Evolutionary conservation across 257 asterid species (phyloP).

Genomic region (Solanum chmielewskii): DNA sequence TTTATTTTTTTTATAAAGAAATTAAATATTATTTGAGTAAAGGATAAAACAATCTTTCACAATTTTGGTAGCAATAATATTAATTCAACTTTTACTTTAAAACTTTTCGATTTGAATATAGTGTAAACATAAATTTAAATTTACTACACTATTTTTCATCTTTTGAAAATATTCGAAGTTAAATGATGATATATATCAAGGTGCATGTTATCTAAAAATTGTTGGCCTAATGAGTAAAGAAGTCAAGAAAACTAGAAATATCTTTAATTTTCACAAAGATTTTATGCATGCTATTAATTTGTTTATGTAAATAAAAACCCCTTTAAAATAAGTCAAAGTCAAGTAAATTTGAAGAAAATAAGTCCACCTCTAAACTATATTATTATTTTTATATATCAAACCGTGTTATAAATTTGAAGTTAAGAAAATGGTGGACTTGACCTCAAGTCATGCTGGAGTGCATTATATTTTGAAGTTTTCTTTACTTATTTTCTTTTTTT

Average conservation of each 20-base stretch:
- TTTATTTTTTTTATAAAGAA: not conserved
- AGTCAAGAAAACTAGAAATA: not conserved
- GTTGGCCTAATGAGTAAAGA: not conserved
- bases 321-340: not conserved
- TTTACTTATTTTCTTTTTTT: not conserved
- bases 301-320: not conserved
- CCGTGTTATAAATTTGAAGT: not conserved
- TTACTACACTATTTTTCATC: not conserved
- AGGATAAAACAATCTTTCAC: too few species aligned
- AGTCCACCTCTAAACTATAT: not conserved
- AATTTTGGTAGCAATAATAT: not conserved
- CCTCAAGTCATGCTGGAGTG: not conserved
- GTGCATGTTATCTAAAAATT: not conserved
- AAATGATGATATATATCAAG: not conserved
- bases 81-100: not conserved
- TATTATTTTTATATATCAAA: not conserved
- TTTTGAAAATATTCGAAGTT: not conserved
- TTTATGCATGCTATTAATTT: not conserved
- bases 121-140: not conserved
- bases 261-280: not conserved
- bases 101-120: not conserved
- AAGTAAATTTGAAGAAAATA: not conserved
- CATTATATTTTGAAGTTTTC: not conserved
- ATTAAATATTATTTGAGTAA: too few species aligned
- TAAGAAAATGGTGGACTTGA: not conserved